phyloP scores from a whole-genome alignment of 805 yeast species.

The Naumovozyma baii region DNA sequence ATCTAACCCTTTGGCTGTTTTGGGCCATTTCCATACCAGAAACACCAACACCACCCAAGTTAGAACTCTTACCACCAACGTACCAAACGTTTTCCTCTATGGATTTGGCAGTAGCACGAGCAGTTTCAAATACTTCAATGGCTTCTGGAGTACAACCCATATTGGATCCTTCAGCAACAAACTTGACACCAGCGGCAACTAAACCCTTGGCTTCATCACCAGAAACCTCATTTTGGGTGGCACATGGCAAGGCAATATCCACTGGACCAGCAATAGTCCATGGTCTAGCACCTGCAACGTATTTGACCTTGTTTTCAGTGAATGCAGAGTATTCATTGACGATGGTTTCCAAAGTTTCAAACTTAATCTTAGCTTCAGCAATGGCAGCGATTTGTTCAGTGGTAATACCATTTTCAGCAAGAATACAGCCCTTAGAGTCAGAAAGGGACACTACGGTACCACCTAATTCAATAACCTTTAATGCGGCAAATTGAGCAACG shows the following conservation, averaged over 20 bases:
- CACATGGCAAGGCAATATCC: constrained; percentile 95
- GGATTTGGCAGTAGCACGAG: constrained; percentile 41
- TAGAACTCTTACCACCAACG: constrained; percentile 99
- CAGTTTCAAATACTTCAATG: constrained; percentile 84
- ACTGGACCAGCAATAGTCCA: constrained; percentile 88
- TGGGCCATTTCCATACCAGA: constrained; percentile 99
- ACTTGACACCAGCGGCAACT: constrained; percentile 84
- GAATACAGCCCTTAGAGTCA: constrained; percentile 87
- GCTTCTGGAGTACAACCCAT: constrained; percentile 99
- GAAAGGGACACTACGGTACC: constrained; percentile 89
- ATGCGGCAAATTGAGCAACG: constrained; percentile 98
- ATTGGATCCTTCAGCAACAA: constrained; percentile 97
- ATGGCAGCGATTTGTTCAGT: constrained; percentile 68
- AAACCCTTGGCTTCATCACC: constrained; percentile 95
- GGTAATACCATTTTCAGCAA: constrained; percentile 74
- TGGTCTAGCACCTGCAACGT: constrained; percentile 91
- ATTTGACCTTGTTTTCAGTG: constrained; percentile 54
- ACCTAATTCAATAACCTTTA: constrained; percentile 94
- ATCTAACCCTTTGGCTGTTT: constrained; percentile 86
- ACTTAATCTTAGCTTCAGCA: constrained; percentile 68
- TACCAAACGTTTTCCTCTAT: constrained; percentile 68
- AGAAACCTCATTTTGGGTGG: constrained; percentile 96
- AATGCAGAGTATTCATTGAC: constrained; percentile 48
- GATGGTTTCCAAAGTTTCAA: constrained; percentile 65
- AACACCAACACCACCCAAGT: constrained; percentile 99